A percentile compares a stretch with the other conserved stretches of the same genome.
Conservation (phyloP, 2,329 filamentous ascomycete genomes). For the Neopestalotiopsis rosae region DNA sequence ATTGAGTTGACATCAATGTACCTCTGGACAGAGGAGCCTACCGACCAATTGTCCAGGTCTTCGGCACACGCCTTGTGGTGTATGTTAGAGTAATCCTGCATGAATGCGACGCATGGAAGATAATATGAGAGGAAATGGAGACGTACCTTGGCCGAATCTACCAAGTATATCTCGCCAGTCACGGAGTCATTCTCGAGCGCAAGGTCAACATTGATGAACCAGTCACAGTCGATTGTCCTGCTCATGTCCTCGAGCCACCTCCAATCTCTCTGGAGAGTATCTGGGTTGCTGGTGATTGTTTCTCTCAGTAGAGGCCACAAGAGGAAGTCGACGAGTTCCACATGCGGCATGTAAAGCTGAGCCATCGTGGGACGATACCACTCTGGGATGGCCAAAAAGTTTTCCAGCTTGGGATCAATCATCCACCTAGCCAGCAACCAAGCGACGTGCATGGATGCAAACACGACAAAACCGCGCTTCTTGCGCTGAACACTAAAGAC, state of each 20-base stretch:
- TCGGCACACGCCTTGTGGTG: background rate
- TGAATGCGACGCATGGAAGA: background rate
- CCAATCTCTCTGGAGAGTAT: slow-evolving; percentile 7
- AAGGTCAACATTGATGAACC: background rate
- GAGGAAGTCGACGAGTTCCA: slow-evolving; percentile 11
- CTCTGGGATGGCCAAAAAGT: background rate
- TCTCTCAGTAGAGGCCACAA: slow-evolving; percentile 5
- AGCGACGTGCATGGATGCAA: slow-evolving; percentile 10
- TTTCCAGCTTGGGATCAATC: slow-evolving; percentile 6
- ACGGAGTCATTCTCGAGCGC: slow-evolving; percentile 8
- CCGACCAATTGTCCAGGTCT: slow-evolving; percentile 6
- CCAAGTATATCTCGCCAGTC: background rate
- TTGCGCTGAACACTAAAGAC: slow-evolving; percentile 5
- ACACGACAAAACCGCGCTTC: background rate
- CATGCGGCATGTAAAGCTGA: slow-evolving; percentile 7
- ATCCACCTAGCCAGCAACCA: slow-evolving; percentile 12
- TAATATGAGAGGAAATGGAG: background rate
- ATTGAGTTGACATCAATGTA: background rate
- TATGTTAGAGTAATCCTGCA: background rate
- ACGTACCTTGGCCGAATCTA: slow-evolving; percentile 10
- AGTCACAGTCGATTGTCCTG: slow-evolving; percentile 9
- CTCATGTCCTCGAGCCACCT: slow-evolving; percentile 10
- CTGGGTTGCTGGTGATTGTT: background rate
- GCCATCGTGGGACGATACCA: slow-evolving; percentile 9
- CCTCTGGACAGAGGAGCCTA: background rate